Percentiles rank a stretch among this genome's conserved stretches.
phyloP scores from a whole-genome alignment of 1,284 basidiomycete genomes.

The Boletus coffeatus region DNA sequence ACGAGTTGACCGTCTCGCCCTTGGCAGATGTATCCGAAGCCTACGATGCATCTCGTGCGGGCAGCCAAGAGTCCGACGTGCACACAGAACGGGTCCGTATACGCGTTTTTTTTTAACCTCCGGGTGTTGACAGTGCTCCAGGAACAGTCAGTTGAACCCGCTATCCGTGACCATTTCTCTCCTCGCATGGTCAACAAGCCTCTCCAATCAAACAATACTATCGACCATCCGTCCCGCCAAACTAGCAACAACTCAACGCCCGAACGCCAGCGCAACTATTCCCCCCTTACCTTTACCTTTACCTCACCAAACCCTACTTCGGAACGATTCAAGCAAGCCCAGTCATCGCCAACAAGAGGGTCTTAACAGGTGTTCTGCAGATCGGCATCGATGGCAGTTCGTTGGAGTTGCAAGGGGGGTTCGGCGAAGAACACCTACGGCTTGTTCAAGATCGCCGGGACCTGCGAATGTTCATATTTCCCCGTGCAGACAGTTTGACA shows the following conservation, averaged over 20 bases:
- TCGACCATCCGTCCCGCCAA: constrained; percentile 24
- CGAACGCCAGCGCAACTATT: constrained; percentile 61
- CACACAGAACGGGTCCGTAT: constrained; percentile 23
- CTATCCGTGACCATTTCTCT: constrained; percentile 49
- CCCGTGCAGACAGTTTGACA: no score
- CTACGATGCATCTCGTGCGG: constrained; percentile 34
- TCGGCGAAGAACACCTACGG: no score
- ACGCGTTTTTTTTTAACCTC: constrained; percentile 3
- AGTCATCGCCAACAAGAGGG: constrained; percentile 14
- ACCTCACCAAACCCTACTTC: constrained; percentile 59
- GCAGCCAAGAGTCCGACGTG: constrained; percentile 33
- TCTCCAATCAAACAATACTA: constrained; percentile 12
- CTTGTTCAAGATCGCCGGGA: no score
- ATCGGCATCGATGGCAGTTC: no score
- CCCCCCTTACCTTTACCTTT: constrained; percentile 74
- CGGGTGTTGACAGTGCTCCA: constrained; percentile 24
- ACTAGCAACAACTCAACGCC: constrained; percentile 53
- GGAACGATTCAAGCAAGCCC: constrained; percentile 41
- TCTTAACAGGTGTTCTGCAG: no score
- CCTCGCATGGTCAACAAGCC: constrained; percentile 26
- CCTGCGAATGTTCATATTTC: no score
- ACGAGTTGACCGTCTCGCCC: constrained; percentile 58
- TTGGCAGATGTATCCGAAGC: constrained; percentile 59
- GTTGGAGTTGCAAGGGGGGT: no score
- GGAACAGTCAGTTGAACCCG: constrained; percentile 48